Conservation (phyloP, 768 basidiomycete species). For the Mycena metata region DNA sequence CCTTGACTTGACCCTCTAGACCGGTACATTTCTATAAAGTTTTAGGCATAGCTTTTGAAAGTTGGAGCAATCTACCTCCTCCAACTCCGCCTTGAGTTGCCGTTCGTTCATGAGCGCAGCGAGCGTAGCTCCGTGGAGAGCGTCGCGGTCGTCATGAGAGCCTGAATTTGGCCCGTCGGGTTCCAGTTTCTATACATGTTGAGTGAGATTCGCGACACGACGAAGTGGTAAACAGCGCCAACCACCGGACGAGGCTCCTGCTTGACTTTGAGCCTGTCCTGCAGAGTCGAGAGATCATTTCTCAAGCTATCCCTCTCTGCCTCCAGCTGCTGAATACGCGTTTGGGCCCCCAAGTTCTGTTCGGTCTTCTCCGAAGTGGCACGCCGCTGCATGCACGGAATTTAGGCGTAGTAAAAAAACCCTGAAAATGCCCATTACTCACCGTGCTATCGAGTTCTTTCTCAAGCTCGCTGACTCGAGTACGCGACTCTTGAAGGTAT, state of each 20-base stretch:
- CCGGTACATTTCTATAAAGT: constrained; percentile 3
- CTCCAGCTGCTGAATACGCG: background rate
- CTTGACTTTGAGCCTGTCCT: background rate
- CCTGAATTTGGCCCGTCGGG: background rate
- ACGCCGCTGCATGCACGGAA: background rate
- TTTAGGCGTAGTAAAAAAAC: no score
- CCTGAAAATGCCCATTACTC: no score
- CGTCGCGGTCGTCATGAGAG: no score
- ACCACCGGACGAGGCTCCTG: background rate
- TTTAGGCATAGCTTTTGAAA: no score
- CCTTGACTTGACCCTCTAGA: background rate
- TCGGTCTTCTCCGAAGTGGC: background rate
- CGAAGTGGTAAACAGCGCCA: no score
- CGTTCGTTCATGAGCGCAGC: background rate
- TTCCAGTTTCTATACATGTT: background rate
- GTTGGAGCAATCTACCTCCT: background rate
- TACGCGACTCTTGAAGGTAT: no score
- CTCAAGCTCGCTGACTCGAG: no score
- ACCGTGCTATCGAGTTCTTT: no score
- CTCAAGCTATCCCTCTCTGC: background rate
- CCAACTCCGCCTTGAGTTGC: background rate
- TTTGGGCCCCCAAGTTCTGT: background rate
- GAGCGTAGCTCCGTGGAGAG: background rate
- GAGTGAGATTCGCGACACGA: no score
- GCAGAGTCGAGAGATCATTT: background rate